phyloP scores from a whole-genome alignment of 1,284 basidiomycete genomes.

The Phylloboletellus chloephorus region DNA sequence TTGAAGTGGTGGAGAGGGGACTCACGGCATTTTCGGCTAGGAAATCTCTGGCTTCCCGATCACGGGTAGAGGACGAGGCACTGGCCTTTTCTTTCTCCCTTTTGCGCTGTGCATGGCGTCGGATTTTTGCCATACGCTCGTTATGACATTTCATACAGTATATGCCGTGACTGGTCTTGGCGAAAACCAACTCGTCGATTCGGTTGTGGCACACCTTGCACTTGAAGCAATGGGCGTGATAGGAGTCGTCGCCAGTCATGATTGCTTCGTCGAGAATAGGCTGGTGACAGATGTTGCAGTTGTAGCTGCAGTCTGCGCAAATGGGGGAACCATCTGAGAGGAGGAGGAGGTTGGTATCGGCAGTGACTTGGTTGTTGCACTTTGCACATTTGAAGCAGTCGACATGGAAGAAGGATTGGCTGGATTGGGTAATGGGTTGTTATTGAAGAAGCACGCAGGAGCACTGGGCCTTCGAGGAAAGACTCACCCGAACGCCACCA shows the following conservation, averaged over 20 bases:
- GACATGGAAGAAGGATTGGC: slow-evolving; percentile 79
- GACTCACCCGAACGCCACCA: slow-evolving; percentile 85
- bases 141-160: slow-evolving; percentile 99
- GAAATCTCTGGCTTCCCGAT: slow-evolving; percentile 36
- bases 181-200: slow-evolving; percentile 97
- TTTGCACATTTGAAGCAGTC: slow-evolving; percentile 84
- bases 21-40: slow-evolving; percentile 40
- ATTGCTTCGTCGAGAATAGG: slow-evolving; percentile 96
- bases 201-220: slow-evolving; percentile 92
- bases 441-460: slow-evolving; percentile 1
- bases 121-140: slow-evolving; percentile 88
- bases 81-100: slow-evolving; percentile 45
- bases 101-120: slow-evolving; percentile 82
- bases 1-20: slow-evolving; percentile 4
- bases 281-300: slow-evolving; percentile 86
- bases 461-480: slow-evolving; percentile 4
- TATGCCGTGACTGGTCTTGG: slow-evolving; percentile 96
- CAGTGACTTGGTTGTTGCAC: slow-evolving; percentile 72
- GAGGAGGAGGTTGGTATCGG: slow-evolving; percentile 93
- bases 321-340: slow-evolving; percentile 96
- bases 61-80: slow-evolving; percentile 42
- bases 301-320: slow-evolving; percentile 95
- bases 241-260: slow-evolving; percentile 98
- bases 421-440: slow-evolving; percentile 29
- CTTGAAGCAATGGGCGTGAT: slow-evolving; percentile 98